Conservation (phyloP, 805 yeast genomes). For the Ogataea populi-albae region DNA sequence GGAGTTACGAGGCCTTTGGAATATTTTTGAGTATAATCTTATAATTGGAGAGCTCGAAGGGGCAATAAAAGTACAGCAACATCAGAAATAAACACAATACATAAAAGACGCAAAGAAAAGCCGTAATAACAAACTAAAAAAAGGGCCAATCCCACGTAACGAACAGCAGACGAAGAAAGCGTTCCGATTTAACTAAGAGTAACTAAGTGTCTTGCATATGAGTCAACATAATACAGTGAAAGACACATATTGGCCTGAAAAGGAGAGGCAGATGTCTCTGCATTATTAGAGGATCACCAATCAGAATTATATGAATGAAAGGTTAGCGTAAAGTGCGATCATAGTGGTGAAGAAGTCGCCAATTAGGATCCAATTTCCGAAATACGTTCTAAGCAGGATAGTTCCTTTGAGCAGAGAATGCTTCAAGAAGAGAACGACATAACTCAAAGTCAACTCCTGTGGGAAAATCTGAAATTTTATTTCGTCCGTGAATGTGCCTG, state of each 20-base stretch:
- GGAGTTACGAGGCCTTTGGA: constrained; percentile 16
- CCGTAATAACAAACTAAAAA: background rate
- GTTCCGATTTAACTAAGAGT: background rate
- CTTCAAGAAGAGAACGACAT: constrained; percentile 10
- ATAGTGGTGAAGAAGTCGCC: constrained; percentile 45
- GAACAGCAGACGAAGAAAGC: background rate
- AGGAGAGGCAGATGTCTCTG: too few relatives aligned
- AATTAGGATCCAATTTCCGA: constrained; percentile 48
- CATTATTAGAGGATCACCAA: too few relatives aligned
- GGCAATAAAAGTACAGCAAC: constrained; percentile 2
- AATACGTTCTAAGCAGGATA: constrained; percentile 37
- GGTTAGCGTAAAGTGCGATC: constrained; percentile 47
- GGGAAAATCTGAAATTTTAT: constrained; percentile 30
- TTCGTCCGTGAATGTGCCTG: constrained; percentile 28
- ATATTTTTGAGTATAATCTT: constrained; percentile 9
- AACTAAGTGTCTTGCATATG: background rate
- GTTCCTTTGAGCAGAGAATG: constrained; percentile 33
- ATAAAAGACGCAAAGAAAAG: constrained; percentile 4
- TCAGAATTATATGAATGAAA: constrained; percentile 29
- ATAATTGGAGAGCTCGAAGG: constrained; percentile 1
- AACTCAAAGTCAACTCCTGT: constrained; percentile 29
- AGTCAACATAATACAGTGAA: constrained; percentile 6
- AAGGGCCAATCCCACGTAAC: background rate
- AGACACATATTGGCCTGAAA: constrained; percentile 9
- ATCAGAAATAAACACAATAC: constrained; percentile 2